Conservation (phyloP, 169 alveolate species). For the Cyclospora cayetanensis region DNA sequence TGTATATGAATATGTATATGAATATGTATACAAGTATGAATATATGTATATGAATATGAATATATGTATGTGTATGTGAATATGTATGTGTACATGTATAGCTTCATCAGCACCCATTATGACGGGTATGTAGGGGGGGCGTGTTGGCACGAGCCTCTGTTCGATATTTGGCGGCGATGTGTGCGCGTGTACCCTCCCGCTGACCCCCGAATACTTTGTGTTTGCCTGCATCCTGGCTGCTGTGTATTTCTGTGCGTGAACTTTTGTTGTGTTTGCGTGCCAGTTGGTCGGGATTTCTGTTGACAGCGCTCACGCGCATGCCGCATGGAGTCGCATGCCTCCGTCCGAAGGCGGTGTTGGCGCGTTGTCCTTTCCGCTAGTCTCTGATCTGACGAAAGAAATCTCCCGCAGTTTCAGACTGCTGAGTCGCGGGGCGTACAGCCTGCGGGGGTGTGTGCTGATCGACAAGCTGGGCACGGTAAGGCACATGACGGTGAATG, state of each 20-base stretch:
- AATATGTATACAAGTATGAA: too few relatives aligned
- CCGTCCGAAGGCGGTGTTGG: conserved; percentile 98
- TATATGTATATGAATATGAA: not conserved
- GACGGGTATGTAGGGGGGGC: not conserved
- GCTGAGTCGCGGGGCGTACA: conserved; percentile 91
- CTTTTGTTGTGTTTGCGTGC: conserved; percentile 21
- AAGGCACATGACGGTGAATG: conserved; percentile 95
- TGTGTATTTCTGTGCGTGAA: not conserved
- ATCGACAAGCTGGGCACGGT: conserved; percentile 95
- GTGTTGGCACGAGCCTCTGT: too few relatives aligned
- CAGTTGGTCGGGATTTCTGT: conserved; percentile 93
- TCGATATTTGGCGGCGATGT: too few relatives aligned
- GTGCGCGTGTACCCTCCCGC: too few relatives aligned
- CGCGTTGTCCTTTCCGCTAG: conserved; percentile 87
- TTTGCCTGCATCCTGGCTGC: too few relatives aligned
- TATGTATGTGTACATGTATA: too few relatives aligned
- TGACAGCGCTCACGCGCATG: conserved; percentile 96
- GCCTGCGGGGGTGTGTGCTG: conserved; percentile 97
- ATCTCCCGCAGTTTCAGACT: conserved; percentile 92
- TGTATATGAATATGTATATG: not conserved
- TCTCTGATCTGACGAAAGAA: conserved; percentile 92
- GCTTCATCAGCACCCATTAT: not conserved
- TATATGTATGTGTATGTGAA: not conserved
- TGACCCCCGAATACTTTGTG: too few relatives aligned
- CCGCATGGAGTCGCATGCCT: conserved; percentile 96